These are phyloP conservation scores for Vigna hirtella DNA, from an alignment of 306 rosid genomes.

Conservation along the genomic window DNA sequence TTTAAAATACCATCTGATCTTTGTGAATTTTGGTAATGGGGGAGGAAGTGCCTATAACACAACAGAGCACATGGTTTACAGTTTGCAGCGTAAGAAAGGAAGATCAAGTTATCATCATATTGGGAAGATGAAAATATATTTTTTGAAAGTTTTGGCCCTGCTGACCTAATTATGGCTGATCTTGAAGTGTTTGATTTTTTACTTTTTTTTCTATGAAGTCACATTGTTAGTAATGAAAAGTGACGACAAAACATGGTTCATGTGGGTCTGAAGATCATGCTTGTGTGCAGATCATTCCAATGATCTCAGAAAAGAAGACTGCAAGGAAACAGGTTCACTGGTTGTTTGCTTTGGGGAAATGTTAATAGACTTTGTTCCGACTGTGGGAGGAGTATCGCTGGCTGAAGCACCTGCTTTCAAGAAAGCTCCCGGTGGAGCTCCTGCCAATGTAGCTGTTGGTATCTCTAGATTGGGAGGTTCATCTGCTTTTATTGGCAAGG, in stretches of 20 bases:
- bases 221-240: slow-evolving; percentile 12
- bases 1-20: neutral
- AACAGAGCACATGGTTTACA: slow-evolving; percentile 11
- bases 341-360: slow-evolving; percentile 88
- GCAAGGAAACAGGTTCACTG: slow-evolving; percentile 51
- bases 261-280: slow-evolving; percentile 41
- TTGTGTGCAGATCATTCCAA: slow-evolving; percentile 47
- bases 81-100: neutral
- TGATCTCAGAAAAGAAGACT: slow-evolving; percentile 41
- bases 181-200: slow-evolving; percentile 12
- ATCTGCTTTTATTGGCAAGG: slow-evolving; percentile 90
- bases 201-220: slow-evolving; percentile 22
- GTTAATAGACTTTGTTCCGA: slow-evolving; percentile 91
- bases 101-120: slow-evolving; percentile 10
- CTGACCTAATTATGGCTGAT: slow-evolving; percentile 14
- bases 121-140: neutral
- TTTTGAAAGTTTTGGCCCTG: neutral
- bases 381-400: slow-evolving; percentile 82
- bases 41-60: slow-evolving; percentile 12
- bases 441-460: slow-evolving; percentile 97
- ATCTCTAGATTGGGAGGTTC: slow-evolving; percentile 82
- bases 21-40: slow-evolving; percentile 26
- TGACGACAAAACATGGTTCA: slow-evolving; percentile 20
- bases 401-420: slow-evolving; percentile 94
- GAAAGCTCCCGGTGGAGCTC: slow-evolving; percentile 97